Base-by-base conservation (phyloP, 345 rosid species). In the Gynandropsis gynandra region DNA sequence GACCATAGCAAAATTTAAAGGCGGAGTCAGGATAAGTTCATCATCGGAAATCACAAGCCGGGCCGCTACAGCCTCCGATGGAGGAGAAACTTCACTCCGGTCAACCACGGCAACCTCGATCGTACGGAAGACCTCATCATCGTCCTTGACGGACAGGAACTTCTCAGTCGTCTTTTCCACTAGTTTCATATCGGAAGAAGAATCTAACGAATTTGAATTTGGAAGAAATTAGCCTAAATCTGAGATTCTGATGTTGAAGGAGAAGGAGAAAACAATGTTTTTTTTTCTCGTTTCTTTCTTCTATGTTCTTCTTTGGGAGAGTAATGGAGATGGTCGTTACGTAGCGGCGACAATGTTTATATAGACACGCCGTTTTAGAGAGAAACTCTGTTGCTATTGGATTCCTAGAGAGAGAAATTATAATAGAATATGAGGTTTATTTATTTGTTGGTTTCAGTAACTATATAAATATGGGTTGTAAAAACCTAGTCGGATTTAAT, bases 1-100 rank as follows among this genome's bases (percentile, higher is more conserved):
- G 15, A 92, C 98, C 88, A 87, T 76, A 6, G 98, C 57, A 64
- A 92, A 92, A 79, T 92, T 92, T 19, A 87, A 73, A 8, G 98
- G 98, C 4, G 98, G 98, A 7, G 65, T 72, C 58, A 77, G 59
- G 66, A 29, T 67, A 51, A 65, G 55, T 5, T 85, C 81, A 8
- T 68, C 81, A 0, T 69, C 77, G 53, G 72, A 14, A 54, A 64
- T 43, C 1, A 71, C 75, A 1, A 47, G 10, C 27, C 58, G 12
- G 32, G 64, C 37, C 50, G 63, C 11, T 31, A 49, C 24, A 18
- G 8, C 37, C 20, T 1, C 33, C 9, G 37, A 38, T 8, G 48
- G 45, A 20, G 63, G 61, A 31, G 71, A 51, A 7, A 66, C 12
- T 59, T 66, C 61, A 51, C 62, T 64, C 62, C 56, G 72, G 74